Percentiles rank a stretch among this genome's conserved stretches.
These are phyloP conservation scores for Oryza officinalis DNA, from an alignment of 176 grass and related monocot genomes.

Conservation along the genomic window DNA sequence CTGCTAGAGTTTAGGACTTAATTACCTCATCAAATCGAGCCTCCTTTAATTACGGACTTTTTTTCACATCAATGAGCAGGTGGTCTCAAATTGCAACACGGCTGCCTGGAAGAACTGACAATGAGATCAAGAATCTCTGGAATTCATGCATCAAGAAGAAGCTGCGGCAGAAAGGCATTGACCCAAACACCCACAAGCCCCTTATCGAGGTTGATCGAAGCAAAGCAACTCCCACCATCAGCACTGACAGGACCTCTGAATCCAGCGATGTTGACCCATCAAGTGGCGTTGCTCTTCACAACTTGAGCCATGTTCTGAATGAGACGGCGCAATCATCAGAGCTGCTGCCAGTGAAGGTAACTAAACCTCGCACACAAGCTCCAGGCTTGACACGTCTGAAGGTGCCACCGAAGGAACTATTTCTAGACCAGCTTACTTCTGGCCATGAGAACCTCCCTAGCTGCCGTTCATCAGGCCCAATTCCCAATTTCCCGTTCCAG, in stretches of 20 bases:
- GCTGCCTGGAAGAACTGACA: constrained; percentile 67
- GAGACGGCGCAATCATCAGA: constrained; percentile 50
- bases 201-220: constrained; percentile 31
- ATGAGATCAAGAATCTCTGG: constrained; percentile 79
- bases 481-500: constrained; percentile 43
- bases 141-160: constrained; percentile 71
- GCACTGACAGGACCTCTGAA: constrained; percentile 42
- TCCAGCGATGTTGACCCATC: constrained; percentile 45
- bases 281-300: constrained; percentile 27
- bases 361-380: constrained; percentile 41
- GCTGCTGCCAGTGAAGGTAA: constrained; percentile 16
- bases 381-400: constrained; percentile 28
- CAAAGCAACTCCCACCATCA: constrained; percentile 37
- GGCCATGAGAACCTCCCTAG: constrained; percentile 37
- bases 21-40: background rate
- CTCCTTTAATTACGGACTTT: constrained; percentile 1
- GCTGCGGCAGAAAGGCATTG: constrained; percentile 55
- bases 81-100: constrained; percentile 74
- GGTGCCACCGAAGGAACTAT: constrained; percentile 37
- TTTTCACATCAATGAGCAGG: constrained; percentile 27
- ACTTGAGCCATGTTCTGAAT: constrained; percentile 31
- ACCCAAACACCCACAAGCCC: constrained; percentile 62
- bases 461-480: constrained; percentile 26
- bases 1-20: background rate
- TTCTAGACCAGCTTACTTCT: constrained; percentile 43